phyloP scores from a whole-genome alignment of 495 filamentous ascomycete genomes.

The Rostrohypoxylon terebratum region DNA sequence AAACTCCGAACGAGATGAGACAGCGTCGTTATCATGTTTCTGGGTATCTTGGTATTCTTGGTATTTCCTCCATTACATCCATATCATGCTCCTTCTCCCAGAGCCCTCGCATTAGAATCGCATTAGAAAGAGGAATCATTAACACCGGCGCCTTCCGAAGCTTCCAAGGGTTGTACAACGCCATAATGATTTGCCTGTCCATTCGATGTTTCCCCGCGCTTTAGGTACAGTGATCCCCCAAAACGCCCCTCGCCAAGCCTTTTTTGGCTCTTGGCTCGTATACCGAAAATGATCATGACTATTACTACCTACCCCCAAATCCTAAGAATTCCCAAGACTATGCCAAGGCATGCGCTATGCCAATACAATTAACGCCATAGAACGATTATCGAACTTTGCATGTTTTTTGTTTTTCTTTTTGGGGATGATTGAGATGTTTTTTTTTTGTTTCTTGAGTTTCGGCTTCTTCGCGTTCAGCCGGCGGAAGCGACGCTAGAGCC shows the following conservation, averaged over 20 bases:
- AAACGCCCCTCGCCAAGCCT: neutral
- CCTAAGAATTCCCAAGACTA: constrained; percentile 30
- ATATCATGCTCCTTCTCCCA: neutral
- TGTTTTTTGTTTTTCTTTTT: neutral
- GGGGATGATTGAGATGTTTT: neutral
- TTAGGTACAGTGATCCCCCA: neutral
- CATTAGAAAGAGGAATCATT: constrained; percentile 16
- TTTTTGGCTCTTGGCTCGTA: constrained; percentile 22
- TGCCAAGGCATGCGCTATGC: constrained; percentile 35
- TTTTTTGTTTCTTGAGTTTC: neutral
- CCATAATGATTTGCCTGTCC: constrained; percentile 15
- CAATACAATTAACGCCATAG: constrained; percentile 27
- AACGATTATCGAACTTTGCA: constrained; percentile 28
- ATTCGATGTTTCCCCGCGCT: neutral
- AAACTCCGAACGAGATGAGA: constrained; percentile 35
- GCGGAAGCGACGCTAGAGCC: constrained; percentile 12
- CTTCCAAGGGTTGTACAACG: constrained; percentile 11
- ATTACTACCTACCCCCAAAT: neutral
- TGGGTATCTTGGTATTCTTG: constrained; percentile 42
- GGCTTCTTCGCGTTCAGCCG: constrained; percentile 4
- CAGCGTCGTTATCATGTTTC: constrained; percentile 26
- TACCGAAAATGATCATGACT: constrained; percentile 4
- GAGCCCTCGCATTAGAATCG: constrained; percentile 13
- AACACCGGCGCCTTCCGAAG: constrained; percentile 17
- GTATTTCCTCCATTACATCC: too few relatives aligned